Conservation (phyloP, 257 asterid species). For the Ocimum tenuiflorum region DNA sequence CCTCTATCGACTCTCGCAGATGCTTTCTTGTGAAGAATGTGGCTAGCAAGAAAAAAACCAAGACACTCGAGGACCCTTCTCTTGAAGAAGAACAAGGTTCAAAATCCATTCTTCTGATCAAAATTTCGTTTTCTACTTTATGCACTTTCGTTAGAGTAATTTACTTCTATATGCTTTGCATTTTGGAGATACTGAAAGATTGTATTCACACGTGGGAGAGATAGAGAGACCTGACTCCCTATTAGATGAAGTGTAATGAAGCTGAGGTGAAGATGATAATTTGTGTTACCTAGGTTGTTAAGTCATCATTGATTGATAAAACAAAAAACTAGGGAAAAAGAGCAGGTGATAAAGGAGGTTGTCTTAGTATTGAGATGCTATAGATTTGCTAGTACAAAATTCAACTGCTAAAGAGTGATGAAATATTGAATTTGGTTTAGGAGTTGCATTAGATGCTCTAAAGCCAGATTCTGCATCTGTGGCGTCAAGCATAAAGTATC, state of each 20-base stretch:
- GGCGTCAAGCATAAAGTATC: constrained; percentile 51
- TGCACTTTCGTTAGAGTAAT: not conserved
- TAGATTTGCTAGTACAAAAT: not conserved
- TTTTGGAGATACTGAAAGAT: no score
- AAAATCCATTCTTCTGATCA: not conserved
- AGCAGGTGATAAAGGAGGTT: not conserved
- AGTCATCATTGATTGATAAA: not conserved
- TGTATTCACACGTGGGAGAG: not conserved
- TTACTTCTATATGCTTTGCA: not conserved
- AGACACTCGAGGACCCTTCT: constrained; percentile 17
- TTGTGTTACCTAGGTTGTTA: not conserved
- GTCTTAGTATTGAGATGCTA: not conserved
- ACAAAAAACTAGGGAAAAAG: not conserved
- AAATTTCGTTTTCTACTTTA: not conserved
- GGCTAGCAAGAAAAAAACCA: constrained; percentile 34
- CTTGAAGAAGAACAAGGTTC: constrained; percentile 23
- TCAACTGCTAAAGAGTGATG: not conserved
- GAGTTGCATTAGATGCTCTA: constrained; percentile 33
- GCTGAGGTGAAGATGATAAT: not conserved
- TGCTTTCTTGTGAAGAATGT: constrained; percentile 35
- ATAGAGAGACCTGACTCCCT: no score
- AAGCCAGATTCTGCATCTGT: constrained; percentile 47
- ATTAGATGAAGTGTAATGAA: no score
- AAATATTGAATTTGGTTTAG: constrained; percentile 17
- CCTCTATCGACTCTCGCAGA: constrained; percentile 19